Evolutionary conservation across 73 alveolate species (phyloP).

Genomic region (Paramecium primaurelia): DNA sequence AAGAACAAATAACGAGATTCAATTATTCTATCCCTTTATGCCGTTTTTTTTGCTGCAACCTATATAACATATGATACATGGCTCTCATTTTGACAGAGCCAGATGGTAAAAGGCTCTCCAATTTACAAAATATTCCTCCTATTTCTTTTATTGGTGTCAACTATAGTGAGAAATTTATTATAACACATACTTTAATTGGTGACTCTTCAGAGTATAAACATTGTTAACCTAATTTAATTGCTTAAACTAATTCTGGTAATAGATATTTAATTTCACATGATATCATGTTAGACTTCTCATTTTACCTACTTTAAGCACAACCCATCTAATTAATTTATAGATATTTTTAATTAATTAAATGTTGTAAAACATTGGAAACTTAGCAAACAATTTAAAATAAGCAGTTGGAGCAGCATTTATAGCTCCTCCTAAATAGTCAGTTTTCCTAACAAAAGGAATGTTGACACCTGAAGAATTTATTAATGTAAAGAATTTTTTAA

Average conservation of each 20-base stretch:
- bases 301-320: neutral
- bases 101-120: neutral
- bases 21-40: neutral
- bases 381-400: neutral
- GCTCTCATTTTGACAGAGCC: conserved; percentile 46
- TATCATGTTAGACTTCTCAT: neutral
- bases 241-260: neutral
- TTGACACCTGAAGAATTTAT: conserved; percentile 34
- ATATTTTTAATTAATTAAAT: neutral
- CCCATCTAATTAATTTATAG: neutral
- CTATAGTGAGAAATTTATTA: neutral
- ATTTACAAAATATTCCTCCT: neutral
- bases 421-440: neutral
- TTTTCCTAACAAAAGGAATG: neutral
- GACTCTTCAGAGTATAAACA: neutral
- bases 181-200: neutral
- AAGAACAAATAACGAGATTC: neutral
- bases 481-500: neutral
- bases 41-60: conserved; percentile 13
- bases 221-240: neutral
- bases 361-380: neutral
- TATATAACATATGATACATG: neutral
- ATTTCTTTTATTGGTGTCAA: neutral
- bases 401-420: neutral
- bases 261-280: neutral